Evolutionary conservation across 352 stramenopile species (phyloP).

Genomic region (Globisporangium ultimum): DNA sequence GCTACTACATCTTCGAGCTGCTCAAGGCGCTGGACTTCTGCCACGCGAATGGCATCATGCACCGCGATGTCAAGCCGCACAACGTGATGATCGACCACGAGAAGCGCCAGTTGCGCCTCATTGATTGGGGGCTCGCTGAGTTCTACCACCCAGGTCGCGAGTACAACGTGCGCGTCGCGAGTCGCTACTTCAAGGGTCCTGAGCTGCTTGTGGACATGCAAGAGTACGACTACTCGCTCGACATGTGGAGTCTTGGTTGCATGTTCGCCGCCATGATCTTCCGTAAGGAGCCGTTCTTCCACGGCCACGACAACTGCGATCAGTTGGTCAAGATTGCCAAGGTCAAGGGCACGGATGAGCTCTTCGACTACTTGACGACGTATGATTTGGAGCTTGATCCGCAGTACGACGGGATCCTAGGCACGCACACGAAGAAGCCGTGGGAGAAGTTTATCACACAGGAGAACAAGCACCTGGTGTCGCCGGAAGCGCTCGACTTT

Average conservation of each 20-base stretch:
- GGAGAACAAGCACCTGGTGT: slow-evolving; percentile 99
- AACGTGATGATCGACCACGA: slow-evolving; percentile 98
- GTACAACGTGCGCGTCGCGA: slow-evolving; percentile 99
- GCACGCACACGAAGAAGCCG: slow-evolving; percentile 96
- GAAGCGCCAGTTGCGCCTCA: too few species aligned
- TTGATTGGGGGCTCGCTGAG: slow-evolving; percentile 99
- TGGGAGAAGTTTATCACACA: slow-evolving; percentile 99
- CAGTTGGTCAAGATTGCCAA: slow-evolving; percentile 99
- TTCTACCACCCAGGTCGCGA: slow-evolving; percentile 98
- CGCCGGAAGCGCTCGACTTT: slow-evolving; percentile 96
- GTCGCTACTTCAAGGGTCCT: slow-evolving; percentile 99
- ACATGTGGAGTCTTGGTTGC: slow-evolving; percentile 96
- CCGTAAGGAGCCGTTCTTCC: slow-evolving; percentile 99
- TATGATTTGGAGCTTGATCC: slow-evolving; percentile 99
- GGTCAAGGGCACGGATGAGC: slow-evolving; percentile 96
- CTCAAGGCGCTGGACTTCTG: slow-evolving; percentile 97
- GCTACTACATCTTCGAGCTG: slow-evolving; percentile 99
- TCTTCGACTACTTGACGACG: slow-evolving; percentile 98
- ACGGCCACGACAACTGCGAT: slow-evolving; percentile 99
- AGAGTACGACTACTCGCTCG: slow-evolving; percentile 99
- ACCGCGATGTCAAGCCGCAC: slow-evolving; percentile 97
- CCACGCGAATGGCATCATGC: slow-evolving; percentile 99
- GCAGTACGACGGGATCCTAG: slow-evolving; percentile 98
- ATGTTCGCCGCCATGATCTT: slow-evolving; percentile 99
- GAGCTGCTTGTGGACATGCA: slow-evolving; percentile 99